phyloP scores from a whole-genome alignment of 1,139 yeast genomes.

The Diutina ranongensis region DNA sequence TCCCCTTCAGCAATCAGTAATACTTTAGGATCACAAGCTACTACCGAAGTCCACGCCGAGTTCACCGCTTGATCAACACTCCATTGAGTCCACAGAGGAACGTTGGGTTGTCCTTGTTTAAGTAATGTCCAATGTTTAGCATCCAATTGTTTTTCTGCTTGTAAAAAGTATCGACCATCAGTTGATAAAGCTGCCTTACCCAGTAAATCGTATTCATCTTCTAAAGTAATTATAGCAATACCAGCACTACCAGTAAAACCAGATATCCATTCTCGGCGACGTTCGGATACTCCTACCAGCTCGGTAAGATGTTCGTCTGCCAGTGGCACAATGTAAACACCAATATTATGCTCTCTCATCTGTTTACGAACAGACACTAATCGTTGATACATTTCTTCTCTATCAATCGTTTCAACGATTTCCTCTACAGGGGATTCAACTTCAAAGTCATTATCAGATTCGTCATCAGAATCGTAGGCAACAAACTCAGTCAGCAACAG shows the following conservation, averaged over 20 bases:
- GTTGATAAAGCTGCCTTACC: constrained; percentile 42
- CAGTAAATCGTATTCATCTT: constrained; percentile 16
- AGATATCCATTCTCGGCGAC: constrained; percentile 35
- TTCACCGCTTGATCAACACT: constrained; percentile 23
- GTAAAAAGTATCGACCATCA: constrained; percentile 45
- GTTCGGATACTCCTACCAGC: constrained; percentile 39
- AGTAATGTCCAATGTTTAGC: constrained; percentile 23
- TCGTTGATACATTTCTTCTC: neutral
- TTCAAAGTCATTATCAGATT: neutral
- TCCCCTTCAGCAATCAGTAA: constrained; percentile 25
- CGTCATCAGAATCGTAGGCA: neutral
- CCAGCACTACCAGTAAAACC: constrained; percentile 54
- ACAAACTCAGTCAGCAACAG: neutral
- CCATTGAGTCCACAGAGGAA: constrained; percentile 28
- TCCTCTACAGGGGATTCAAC: neutral
- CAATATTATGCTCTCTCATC: constrained; percentile 31
- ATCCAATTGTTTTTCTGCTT: constrained; percentile 33
- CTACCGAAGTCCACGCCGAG: constrained; percentile 23
- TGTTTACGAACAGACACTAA: constrained; percentile 18
- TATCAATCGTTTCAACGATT: neutral
- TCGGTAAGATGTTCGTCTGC: constrained; percentile 52
- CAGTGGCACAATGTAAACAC: constrained; percentile 45
- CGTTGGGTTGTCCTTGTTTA: constrained; percentile 26
- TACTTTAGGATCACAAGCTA: constrained; percentile 30
- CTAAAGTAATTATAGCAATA: constrained; percentile 36